Evolutionary conservation across 2,329 filamentous ascomycete species (phyloP).

Genomic region (Coniochaeta sp.): DNA sequence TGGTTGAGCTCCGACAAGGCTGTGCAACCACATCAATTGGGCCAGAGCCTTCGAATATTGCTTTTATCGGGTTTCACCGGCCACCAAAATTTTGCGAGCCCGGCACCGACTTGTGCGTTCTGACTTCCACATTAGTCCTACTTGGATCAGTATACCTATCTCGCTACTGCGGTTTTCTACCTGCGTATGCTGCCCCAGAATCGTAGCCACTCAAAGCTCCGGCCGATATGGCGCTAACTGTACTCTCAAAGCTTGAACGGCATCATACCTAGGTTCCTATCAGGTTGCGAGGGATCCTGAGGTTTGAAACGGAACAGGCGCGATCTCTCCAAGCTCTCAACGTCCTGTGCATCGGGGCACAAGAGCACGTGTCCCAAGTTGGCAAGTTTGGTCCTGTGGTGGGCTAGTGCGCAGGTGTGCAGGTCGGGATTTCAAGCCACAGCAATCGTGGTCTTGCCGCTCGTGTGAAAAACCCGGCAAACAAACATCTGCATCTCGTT

Average conservation of each 20-base stretch:
- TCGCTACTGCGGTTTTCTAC: neutral
- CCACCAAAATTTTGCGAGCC: neutral
- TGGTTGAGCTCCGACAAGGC: neutral
- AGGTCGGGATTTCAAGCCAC: neutral
- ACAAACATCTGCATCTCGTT: too few species aligned
- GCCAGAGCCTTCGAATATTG: neutral
- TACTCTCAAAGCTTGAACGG: neutral
- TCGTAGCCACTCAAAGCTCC: neutral
- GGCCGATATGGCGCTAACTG: neutral
- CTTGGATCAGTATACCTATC: too few species aligned
- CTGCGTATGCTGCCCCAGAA: neutral
- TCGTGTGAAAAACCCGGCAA: neutral
- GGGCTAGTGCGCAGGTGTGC: neutral
- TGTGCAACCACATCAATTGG: neutral
- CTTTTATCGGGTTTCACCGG: neutral
- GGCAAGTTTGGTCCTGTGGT: neutral
- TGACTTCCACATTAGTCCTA: neutral
- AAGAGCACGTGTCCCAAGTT: neutral
- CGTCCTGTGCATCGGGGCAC: neutral
- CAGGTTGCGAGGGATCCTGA: neutral
- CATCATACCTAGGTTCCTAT: neutral
- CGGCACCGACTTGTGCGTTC: neutral
- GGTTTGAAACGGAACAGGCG: neutral
- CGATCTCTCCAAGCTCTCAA: neutral
- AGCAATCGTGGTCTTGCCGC: neutral